phyloP scores from a whole-genome alignment of 1,284 basidiomycete genomes.

The Earliella scabrosa region DNA sequence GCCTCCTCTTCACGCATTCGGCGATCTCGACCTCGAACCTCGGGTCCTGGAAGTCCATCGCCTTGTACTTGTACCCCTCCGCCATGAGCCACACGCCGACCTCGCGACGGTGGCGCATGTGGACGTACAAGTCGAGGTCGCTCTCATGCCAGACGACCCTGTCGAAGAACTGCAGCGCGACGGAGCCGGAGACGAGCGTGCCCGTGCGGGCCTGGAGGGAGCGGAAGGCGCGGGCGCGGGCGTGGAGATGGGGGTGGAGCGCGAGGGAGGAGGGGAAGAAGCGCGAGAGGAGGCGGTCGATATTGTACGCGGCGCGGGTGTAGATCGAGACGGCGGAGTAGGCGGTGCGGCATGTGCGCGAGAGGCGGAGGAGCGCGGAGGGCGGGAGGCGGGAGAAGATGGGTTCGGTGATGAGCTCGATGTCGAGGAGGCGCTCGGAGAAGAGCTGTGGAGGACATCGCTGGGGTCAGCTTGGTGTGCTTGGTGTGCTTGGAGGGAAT shows the following conservation, averaged over 20 bases:
- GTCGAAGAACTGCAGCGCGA: constrained; percentile 53
- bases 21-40: constrained; percentile 21
- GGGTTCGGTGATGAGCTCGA: constrained; percentile 35
- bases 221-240: constrained; percentile 41
- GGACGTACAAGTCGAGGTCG: constrained; percentile 53
- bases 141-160: constrained; percentile 46
- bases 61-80: constrained; percentile 26
- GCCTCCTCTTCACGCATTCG: constrained; percentile 6
- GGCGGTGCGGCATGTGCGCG: constrained; percentile 25
- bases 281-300: constrained; percentile 32
- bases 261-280: constrained; percentile 32
- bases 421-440: constrained; percentile 27
- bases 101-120: constrained; percentile 23
- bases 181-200: constrained; percentile 53
- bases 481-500: too few species aligned
- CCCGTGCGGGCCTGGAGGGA: constrained; percentile 46
- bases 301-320: constrained; percentile 27
- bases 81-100: constrained; percentile 26
- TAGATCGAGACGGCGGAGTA: constrained; percentile 24
- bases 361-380: constrained; percentile 25
- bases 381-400: constrained; percentile 27
- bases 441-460: constrained; percentile 14
- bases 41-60: constrained; percentile 23
- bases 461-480: too few species aligned
- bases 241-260: constrained; percentile 5